Conservation (phyloP, 73 alveolate species). For the Symbiodinium natans region DNA sequence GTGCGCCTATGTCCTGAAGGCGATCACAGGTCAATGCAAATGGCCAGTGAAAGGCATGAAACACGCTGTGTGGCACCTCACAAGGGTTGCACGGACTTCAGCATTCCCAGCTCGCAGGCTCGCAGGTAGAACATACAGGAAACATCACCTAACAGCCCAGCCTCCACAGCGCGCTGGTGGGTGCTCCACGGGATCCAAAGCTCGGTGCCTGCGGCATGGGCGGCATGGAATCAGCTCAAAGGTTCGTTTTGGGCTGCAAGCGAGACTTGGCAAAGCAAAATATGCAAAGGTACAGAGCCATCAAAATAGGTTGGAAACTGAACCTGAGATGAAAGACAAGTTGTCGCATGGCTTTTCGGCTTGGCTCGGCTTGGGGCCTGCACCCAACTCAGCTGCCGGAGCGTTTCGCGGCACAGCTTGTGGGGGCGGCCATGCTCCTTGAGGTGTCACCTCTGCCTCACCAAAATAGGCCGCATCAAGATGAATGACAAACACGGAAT, state of each 20-base stretch:
- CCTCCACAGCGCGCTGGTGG: neutral
- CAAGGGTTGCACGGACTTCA: neutral
- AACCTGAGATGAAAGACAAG: too few species aligned
- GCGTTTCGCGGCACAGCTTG: neutral
- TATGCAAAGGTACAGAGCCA: neutral
- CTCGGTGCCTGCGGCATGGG: neutral
- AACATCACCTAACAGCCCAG: neutral
- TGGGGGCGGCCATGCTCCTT: neutral
- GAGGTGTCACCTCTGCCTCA: neutral
- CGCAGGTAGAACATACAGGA: neutral
- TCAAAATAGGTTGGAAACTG: too few species aligned
- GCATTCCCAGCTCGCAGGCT: neutral
- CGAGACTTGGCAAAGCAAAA: too few species aligned
- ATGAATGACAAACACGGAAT: too few species aligned
- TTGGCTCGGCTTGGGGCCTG: too few species aligned
- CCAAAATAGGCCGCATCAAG: too few species aligned
- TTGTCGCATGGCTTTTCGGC: too few species aligned
- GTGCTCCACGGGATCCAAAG: neutral
- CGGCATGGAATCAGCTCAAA: neutral
- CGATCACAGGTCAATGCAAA: slow-evolving; percentile 31
- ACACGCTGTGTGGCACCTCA: slow-evolving; percentile 58
- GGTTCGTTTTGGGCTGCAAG: too few species aligned
- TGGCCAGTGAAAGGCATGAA: slow-evolving; percentile 89
- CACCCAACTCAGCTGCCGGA: neutral
- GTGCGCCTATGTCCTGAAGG: slow-evolving; percentile 52